phyloP scores from a whole-genome alignment of 768 basidiomycete genomes.

The Agrocybe pediades region DNA sequence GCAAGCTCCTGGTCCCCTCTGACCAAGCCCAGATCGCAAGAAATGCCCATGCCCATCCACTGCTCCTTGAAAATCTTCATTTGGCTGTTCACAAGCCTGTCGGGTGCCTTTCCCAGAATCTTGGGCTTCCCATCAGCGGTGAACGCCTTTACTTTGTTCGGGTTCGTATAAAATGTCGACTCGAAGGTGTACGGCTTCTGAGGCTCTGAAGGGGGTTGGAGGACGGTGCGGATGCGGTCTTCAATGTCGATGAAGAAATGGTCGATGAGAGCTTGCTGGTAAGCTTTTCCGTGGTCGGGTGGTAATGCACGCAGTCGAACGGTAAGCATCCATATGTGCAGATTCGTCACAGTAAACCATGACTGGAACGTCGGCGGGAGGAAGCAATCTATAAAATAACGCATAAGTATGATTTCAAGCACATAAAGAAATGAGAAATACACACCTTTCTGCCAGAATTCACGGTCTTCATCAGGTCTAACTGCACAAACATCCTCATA shows the following conservation, averaged over 20 bases:
- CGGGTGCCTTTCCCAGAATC: constrained; percentile 55
- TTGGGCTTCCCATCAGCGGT: constrained; percentile 23
- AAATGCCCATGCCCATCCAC: constrained; percentile 80
- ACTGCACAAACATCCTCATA: constrained; percentile 60
- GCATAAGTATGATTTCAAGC: background rate
- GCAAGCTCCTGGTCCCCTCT: constrained; percentile 83
- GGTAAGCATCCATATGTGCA: constrained; percentile 90
- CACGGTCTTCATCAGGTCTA: constrained; percentile 57
- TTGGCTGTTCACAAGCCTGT: constrained; percentile 78
- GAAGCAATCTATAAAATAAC: constrained; percentile 58
- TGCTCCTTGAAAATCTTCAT: constrained; percentile 94
- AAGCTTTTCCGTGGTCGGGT: constrained; percentile 58
- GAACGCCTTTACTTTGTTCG: constrained; percentile 30
- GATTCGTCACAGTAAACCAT: constrained; percentile 92
- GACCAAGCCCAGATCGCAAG: constrained; percentile 78
- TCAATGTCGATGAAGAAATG: constrained; percentile 97
- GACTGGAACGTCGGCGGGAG: constrained; percentile 95
- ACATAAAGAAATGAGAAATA: constrained; percentile 10
- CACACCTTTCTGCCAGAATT: constrained; percentile 69
- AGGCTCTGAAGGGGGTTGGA: constrained; percentile 55
- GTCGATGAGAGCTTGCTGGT: constrained; percentile 84
- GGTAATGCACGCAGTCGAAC: constrained; percentile 87
- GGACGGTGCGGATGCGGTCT: constrained; percentile 80
- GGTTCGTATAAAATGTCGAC: constrained; percentile 48
- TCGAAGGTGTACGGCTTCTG: constrained; percentile 45